Percentiles rank a stretch among this genome's conserved stretches.
Conservation (phyloP, 768 basidiomycete species). For the Serendipita vermifera region DNA sequence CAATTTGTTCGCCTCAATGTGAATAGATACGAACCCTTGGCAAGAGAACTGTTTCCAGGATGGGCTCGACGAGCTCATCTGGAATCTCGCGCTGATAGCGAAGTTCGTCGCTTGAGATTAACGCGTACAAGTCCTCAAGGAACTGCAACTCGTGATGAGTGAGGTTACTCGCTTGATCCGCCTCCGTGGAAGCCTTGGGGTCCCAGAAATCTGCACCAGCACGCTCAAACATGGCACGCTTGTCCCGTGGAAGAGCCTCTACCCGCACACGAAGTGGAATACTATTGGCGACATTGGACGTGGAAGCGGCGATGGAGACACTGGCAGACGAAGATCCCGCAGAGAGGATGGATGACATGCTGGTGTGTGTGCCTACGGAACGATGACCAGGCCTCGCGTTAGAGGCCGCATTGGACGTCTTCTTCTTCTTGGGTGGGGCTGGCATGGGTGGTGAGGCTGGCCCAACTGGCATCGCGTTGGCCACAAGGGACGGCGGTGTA, state of each 20-base stretch:
- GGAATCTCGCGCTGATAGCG: not conserved
- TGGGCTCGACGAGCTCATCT: slow-evolving; percentile 1
- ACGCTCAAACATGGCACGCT: slow-evolving; percentile 3
- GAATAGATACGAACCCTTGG: not conserved
- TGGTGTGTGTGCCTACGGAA: not conserved
- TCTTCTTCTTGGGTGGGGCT: not conserved
- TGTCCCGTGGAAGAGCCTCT: not conserved
- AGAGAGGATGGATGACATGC: not conserved
- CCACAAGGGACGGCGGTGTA: too few relatives aligned
- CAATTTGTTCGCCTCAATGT: not conserved
- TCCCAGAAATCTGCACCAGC: not conserved
- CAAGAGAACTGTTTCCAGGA: not conserved
- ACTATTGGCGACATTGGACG: not conserved
- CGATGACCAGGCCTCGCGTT: not conserved
- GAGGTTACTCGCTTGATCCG: not conserved
- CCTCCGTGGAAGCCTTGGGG: not conserved
- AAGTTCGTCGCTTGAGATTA: not conserved
- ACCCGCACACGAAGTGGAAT: not conserved
- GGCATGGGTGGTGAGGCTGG: not conserved
- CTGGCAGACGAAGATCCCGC: too few relatives aligned
- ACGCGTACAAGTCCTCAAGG: not conserved
- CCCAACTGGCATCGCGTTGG: too few relatives aligned
- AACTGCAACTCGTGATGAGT: not conserved
- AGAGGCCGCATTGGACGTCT: not conserved
- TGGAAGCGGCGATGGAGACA: too few relatives aligned